phyloP scores from a whole-genome alignment of 108 stramenopile species.

The Seminavis robusta region DNA sequence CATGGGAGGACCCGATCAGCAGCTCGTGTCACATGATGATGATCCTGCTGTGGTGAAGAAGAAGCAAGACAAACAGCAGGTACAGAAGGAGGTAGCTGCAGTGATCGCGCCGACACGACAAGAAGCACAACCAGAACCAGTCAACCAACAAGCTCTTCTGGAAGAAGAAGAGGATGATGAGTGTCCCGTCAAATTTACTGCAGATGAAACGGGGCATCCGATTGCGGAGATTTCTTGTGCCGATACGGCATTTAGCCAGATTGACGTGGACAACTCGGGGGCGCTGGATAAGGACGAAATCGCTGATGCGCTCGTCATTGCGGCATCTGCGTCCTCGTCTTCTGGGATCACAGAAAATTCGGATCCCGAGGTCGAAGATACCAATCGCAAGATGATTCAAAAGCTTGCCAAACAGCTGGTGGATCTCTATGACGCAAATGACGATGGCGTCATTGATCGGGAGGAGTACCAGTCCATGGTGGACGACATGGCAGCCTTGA shows the following conservation, averaged over 20 bases:
- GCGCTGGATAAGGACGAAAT: constrained; percentile 74
- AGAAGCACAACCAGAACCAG: too few relatives aligned
- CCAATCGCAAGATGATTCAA: constrained; percentile 30
- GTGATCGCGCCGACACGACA: too few relatives aligned
- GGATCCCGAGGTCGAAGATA: constrained; percentile 24
- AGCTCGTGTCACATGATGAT: too few relatives aligned
- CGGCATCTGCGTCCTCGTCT: too few relatives aligned
- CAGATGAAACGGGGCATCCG: too few relatives aligned
- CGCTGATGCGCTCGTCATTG: constrained; percentile 63
- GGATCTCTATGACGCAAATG: constrained; percentile 73
- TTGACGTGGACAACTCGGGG: constrained; percentile 78
- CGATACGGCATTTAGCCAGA: constrained; percentile 78
- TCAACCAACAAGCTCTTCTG: too few relatives aligned
- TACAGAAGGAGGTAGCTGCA: too few relatives aligned
- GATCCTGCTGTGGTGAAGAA: too few relatives aligned
- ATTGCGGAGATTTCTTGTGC: constrained; percentile 37
- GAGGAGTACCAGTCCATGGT: constrained; percentile 84
- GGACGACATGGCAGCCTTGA: constrained; percentile 77
- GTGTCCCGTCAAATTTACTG: too few relatives aligned
- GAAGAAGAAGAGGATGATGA: too few relatives aligned
- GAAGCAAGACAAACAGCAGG: too few relatives aligned
- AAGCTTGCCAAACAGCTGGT: constrained; percentile 68
- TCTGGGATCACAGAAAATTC: constrained; percentile 14
- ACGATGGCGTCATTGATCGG: constrained; percentile 81
- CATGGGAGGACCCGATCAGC: constrained; percentile 55